These are phyloP conservation scores for Pichia californica DNA, from an alignment of 805 yeast genomes.

Conservation along the genomic window DNA sequence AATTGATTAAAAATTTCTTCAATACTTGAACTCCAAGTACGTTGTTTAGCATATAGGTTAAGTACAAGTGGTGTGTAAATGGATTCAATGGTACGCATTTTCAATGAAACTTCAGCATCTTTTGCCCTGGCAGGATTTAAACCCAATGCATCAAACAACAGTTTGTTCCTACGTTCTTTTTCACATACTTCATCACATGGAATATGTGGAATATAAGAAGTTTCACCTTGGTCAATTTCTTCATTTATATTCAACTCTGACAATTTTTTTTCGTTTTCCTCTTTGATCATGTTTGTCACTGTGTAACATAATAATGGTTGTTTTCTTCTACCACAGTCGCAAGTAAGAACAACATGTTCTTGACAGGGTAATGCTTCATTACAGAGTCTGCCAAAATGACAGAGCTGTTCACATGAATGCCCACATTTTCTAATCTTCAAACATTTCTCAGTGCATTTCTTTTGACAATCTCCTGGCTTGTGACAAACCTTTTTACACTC, in stretches of 20 bases:
- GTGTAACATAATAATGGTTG: conserved; percentile 46
- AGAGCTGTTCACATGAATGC: conserved; percentile 55
- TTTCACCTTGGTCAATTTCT: not conserved
- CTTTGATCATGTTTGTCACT: conserved; percentile 15
- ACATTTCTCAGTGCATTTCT: conserved; percentile 56
- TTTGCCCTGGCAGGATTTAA: conserved; percentile 10
- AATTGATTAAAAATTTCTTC: conserved; percentile 49
- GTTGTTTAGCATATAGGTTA: conserved; percentile 46
- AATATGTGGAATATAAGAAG: conserved; percentile 22
- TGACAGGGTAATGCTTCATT: conserved; percentile 47
- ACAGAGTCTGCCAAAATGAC: conserved; percentile 54
- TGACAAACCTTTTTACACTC: conserved; percentile 52
- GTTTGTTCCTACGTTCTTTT: conserved; percentile 49
- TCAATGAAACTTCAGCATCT: conserved; percentile 18
- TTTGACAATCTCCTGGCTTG: conserved; percentile 49
- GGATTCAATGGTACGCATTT: conserved; percentile 22
- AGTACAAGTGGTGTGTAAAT: conserved; percentile 44
- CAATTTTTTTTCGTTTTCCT: not conserved
- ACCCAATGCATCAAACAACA: conserved; percentile 57
- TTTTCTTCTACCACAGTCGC: conserved; percentile 58
- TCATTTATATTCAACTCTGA: not conserved
- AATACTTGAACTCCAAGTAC: conserved; percentile 60
- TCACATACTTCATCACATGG: conserved; percentile 72
- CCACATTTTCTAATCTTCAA: conserved; percentile 53
- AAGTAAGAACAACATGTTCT: conserved; percentile 42